These are phyloP conservation scores for Penicillium antarcticum DNA, from an alignment of 495 filamentous ascomycete genomes.

Conservation along the genomic window DNA sequence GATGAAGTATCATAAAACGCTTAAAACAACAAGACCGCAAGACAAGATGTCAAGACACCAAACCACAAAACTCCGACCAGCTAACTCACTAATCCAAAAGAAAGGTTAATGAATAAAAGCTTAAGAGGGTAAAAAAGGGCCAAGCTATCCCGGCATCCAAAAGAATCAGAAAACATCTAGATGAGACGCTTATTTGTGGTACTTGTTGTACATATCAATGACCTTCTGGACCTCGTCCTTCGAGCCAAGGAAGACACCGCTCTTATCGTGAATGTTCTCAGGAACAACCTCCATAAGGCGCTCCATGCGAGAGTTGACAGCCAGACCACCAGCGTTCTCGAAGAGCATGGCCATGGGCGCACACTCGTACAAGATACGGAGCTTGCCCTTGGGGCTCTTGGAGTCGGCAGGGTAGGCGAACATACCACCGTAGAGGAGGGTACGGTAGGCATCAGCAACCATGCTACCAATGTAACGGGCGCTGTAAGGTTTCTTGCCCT, in stretches of 20 bases:
- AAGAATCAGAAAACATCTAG: background rate
- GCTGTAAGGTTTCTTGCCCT: slow-evolving; percentile 85
- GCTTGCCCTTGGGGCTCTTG: slow-evolving; percentile 97
- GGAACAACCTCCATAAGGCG: slow-evolving; percentile 88
- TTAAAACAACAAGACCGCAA: slow-evolving; percentile 1
- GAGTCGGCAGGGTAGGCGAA: slow-evolving; percentile 97
- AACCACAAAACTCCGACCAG: background rate
- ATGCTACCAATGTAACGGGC: slow-evolving; percentile 94
- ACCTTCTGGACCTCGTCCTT: slow-evolving; percentile 95
- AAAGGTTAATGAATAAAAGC: background rate
- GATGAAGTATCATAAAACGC: slow-evolving; percentile 6
- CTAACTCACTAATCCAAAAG: background rate
- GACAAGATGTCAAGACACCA: background rate
- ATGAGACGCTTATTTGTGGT: slow-evolving; percentile 33
- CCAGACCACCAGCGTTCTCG: slow-evolving; percentile 95
- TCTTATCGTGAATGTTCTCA: slow-evolving; percentile 91
- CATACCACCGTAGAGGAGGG: slow-evolving; percentile 89
- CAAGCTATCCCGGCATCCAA: background rate
- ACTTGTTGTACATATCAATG: slow-evolving; percentile 57
- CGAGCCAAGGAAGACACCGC: slow-evolving; percentile 94
- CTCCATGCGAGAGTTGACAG: slow-evolving; percentile 81
- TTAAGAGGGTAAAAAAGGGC: background rate
- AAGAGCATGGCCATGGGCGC: slow-evolving; percentile 99
- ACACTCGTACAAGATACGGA: slow-evolving; percentile 96
- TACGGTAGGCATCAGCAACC: slow-evolving; percentile 98